Conservation (phyloP, 208 protist species). For the Crithidia acanthocephali region DNA sequence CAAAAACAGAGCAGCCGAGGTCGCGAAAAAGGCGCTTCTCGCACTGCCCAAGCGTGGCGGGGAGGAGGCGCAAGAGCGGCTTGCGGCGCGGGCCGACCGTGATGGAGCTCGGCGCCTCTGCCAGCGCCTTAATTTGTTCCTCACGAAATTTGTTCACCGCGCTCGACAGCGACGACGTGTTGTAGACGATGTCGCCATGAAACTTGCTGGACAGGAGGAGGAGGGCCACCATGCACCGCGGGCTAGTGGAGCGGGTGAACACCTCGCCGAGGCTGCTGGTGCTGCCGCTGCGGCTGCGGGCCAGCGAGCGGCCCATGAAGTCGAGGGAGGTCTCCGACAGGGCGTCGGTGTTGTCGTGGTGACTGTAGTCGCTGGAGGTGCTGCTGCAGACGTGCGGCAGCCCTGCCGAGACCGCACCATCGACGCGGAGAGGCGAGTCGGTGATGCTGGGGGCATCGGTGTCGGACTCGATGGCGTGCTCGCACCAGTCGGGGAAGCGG, state of each 20-base stretch:
- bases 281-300: slow-evolving; percentile 17
- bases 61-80: slow-evolving; percentile 20
- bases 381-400: slow-evolving; percentile 31
- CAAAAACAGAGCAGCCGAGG: slow-evolving; percentile 38
- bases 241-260: slow-evolving; percentile 35
- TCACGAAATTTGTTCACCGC: slow-evolving; percentile 32
- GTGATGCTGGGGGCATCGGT: slow-evolving; percentile 7
- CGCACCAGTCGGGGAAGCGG: slow-evolving; percentile 39
- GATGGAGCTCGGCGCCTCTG: background rate
- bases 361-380: slow-evolving; percentile 31
- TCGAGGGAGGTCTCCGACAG: background rate
- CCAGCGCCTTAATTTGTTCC: slow-evolving; percentile 8
- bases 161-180: slow-evolving; percentile 37
- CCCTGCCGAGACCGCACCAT: background rate
- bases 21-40: slow-evolving; percentile 48
- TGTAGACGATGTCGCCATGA: slow-evolving; percentile 50
- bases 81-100: background rate
- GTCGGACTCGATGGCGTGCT: background rate
- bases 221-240: slow-evolving; percentile 40
- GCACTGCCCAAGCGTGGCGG: slow-evolving; percentile 35
- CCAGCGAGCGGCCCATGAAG: slow-evolving; percentile 2
- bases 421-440: slow-evolving; percentile 15
- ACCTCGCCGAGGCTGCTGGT: slow-evolving; percentile 26
- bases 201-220: slow-evolving; percentile 49
- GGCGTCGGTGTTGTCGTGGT: slow-evolving; percentile 10